These are phyloP conservation scores for Peronosclerospora sorghi DNA, from an alignment of 352 stramenopile genomes.

Conservation along the genomic window DNA sequence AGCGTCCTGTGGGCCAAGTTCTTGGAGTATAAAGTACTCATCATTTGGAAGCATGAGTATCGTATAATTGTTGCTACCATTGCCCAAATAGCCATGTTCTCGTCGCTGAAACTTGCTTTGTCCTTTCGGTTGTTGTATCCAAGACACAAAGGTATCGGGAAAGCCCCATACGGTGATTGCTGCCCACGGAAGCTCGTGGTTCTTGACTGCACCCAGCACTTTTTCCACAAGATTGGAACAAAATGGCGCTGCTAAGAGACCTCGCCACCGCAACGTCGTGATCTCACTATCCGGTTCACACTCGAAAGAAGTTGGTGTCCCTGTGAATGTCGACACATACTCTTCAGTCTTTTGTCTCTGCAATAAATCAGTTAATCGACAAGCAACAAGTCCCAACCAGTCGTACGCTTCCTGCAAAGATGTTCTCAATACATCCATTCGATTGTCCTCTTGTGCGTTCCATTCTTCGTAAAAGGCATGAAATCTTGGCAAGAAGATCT, in stretches of 20 bases:
- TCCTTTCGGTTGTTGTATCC: constrained; percentile 29
- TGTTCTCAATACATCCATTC: constrained; percentile 18
- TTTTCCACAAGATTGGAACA: constrained; percentile 42
- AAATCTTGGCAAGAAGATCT: constrained; percentile 47
- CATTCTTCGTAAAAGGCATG: constrained; percentile 28
- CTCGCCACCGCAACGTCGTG: constrained; percentile 59
- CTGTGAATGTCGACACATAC: constrained; percentile 72
- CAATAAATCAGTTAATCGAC: constrained; percentile 42
- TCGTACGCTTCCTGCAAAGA: constrained; percentile 52
- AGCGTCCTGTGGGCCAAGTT: constrained; percentile 52
- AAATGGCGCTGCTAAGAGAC: constrained; percentile 51
- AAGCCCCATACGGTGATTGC: constrained; percentile 74
- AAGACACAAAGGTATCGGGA: constrained; percentile 57
- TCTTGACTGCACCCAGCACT: constrained; percentile 33
- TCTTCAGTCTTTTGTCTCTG: constrained; percentile 41
- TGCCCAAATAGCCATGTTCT: constrained; percentile 68
- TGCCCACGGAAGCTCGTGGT: constrained; percentile 45
- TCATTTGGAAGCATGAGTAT: constrained; percentile 55
- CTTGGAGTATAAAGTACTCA: constrained; percentile 65
- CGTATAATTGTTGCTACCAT: constrained; percentile 71
- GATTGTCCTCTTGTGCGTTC: not conserved
- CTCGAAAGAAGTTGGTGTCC: constrained; percentile 26
- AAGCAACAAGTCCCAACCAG: constrained; percentile 67
- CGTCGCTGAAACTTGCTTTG: constrained; percentile 15
- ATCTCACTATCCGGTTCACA: constrained; percentile 26